These are phyloP conservation scores for Tetraselmis striata DNA, from an alignment of 139 green algal genomes.

Conservation along the genomic window DNA sequence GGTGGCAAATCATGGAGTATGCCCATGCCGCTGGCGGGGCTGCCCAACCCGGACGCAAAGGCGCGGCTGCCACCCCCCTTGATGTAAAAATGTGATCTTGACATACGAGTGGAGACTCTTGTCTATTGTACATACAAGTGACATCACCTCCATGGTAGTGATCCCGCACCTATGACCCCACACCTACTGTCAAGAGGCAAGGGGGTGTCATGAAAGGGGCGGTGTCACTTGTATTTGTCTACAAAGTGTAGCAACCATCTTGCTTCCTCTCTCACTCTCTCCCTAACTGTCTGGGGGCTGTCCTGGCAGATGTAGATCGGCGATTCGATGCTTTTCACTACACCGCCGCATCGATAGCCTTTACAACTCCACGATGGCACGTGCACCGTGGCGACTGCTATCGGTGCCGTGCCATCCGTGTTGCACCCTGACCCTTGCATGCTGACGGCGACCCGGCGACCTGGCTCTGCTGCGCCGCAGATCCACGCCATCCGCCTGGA, in stretches of 20 bases:
- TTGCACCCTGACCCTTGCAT: not conserved
- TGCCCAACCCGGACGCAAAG: slow-evolving; percentile 12
- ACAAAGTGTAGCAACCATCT: not conserved
- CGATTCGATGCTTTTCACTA: not conserved
- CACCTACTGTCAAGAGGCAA: too few species aligned
- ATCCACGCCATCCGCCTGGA: not conserved
- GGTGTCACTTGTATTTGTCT: not conserved
- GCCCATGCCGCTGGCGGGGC: not conserved
- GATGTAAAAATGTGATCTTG: not conserved
- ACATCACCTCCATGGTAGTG: too few species aligned
- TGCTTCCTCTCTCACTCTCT: too few species aligned
- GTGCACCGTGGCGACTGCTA: too few species aligned
- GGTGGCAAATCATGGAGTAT: slow-evolving; percentile 5
- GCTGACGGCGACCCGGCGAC: not conserved
- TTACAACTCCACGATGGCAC: too few species aligned
- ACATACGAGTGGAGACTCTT: not conserved
- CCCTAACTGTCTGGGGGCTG: not conserved
- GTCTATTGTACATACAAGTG: too few species aligned
- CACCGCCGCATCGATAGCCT: not conserved
- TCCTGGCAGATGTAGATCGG: not conserved
- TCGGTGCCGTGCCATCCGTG: not conserved
- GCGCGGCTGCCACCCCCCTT: not conserved
- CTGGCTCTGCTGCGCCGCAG: not conserved
- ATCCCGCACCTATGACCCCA: too few species aligned
- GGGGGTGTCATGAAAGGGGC: too few species aligned